phyloP scores from a whole-genome alignment of 441 rosid genomes.

The Aquilaria agallochum region DNA sequence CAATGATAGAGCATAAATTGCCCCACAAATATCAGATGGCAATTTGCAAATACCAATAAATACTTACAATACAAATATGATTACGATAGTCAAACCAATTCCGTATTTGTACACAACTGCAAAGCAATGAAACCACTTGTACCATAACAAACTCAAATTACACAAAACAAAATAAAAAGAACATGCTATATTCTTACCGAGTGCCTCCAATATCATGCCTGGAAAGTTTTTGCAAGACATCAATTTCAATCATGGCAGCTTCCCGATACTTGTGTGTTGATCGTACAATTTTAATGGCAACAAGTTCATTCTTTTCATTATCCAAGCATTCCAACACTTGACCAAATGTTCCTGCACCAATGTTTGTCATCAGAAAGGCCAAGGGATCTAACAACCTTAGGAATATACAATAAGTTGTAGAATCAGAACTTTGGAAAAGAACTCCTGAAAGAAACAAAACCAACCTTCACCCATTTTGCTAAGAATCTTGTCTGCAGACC shows the following conservation, averaged over 20 bases:
- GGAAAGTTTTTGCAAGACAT: constrained; percentile 74
- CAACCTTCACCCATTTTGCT: constrained; percentile 96
- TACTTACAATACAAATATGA: constrained; percentile 98
- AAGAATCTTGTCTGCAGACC: constrained; percentile 70
- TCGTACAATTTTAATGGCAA: constrained; percentile 88
- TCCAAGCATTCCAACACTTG: constrained; percentile 93
- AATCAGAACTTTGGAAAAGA: background rate
- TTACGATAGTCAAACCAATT: constrained; percentile 99
- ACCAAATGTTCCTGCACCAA: constrained; percentile 75
- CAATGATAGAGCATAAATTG: constrained; percentile 28
- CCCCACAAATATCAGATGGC: constrained; percentile 46
- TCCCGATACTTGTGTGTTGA: constrained; percentile 81
- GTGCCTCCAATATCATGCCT: constrained; percentile 70
- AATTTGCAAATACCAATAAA: constrained; percentile 42
- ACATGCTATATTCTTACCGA: constrained; percentile 50
- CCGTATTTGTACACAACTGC: constrained; percentile 99
- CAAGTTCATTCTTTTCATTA: constrained; percentile 63
- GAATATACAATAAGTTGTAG: background rate
- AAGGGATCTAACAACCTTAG: background rate
- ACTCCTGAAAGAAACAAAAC: constrained; percentile 14
- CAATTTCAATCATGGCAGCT: constrained; percentile 95
- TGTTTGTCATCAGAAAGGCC: constrained; percentile 8
- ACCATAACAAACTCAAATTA: constrained; percentile 38
- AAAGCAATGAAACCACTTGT: constrained; percentile 64
- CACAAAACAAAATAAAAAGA: constrained; percentile 17